phyloP scores from a whole-genome alignment of 371 early-diverging fungal genomes.

The Quaeritorhiza haematococci region DNA sequence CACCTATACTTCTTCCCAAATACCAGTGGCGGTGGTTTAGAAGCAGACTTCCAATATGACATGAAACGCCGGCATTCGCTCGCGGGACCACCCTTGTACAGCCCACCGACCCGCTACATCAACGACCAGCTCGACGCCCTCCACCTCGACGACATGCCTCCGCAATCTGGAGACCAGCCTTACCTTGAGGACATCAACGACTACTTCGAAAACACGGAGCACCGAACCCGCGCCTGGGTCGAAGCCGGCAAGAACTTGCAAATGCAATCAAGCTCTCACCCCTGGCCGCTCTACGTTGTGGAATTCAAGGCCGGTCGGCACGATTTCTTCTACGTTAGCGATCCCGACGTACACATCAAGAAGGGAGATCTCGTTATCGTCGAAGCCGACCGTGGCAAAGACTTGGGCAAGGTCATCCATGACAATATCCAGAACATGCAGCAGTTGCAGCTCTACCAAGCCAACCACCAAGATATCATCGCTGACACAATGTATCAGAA shows the following conservation, averaged over 20 bases:
- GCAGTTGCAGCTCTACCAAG: conserved; percentile 54
- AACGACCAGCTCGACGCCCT: conserved; percentile 20
- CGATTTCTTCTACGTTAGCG: conserved; percentile 68
- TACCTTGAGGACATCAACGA: conserved; percentile 42
- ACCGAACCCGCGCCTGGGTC: conserved; percentile 46
- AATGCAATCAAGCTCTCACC: conserved; percentile 23
- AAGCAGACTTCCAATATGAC: not conserved
- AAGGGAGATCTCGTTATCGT: conserved; percentile 83
- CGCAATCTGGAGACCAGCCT: not conserved
- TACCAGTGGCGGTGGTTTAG: not conserved
- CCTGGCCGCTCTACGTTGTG: conserved; percentile 65
- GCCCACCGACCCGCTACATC: conserved; percentile 8
- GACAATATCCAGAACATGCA: conserved; percentile 47
- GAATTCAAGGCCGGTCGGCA: conserved; percentile 87
- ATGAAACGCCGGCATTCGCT: conserved; percentile 40
- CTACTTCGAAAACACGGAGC: conserved; percentile 54
- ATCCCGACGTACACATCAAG: conserved; percentile 44
- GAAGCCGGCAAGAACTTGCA: conserved; percentile 53
- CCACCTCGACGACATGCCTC: conserved; percentile 6
- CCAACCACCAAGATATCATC: conserved; percentile 32
- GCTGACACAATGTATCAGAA: conserved; percentile 32
- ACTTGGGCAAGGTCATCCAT: conserved; percentile 80
- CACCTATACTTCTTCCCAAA: no score
- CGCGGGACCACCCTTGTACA: conserved; percentile 34
- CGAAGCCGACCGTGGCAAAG: conserved; percentile 94